Evolutionary conservation across 2,329 filamentous ascomycete species (phyloP).

Genomic region (Macroventuria anomochaeta): DNA sequence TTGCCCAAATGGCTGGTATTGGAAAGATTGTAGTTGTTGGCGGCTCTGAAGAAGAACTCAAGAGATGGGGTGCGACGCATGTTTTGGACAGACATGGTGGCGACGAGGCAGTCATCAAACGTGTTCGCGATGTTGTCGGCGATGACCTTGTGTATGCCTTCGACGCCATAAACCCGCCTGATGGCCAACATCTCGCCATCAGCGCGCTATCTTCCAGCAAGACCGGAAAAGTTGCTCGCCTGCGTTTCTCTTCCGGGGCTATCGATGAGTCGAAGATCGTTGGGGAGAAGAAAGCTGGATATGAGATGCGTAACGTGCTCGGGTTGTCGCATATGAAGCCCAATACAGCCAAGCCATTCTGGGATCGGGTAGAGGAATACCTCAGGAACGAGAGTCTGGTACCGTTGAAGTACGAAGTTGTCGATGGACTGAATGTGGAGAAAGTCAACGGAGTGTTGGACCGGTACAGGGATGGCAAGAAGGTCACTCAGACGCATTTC

Average conservation of each 20-base stretch:
- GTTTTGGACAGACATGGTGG: neutral
- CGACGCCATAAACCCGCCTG: neutral
- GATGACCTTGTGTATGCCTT: neutral
- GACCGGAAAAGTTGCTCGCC: neutral
- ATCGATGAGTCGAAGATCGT: slow-evolving; percentile 4
- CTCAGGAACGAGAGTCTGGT: neutral
- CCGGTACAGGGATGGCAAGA: neutral
- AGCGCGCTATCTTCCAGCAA: neutral
- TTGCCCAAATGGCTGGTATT: neutral
- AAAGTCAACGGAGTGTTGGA: neutral
- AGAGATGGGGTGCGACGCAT: neutral
- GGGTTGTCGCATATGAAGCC: neutral
- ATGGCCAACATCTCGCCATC: neutral
- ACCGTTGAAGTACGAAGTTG: neutral
- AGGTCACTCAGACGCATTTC: neutral
- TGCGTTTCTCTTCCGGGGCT: neutral
- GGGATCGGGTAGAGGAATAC: neutral
- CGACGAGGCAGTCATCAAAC: neutral
- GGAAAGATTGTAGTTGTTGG: neutral
- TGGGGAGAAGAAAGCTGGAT: neutral
- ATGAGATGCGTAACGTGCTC: neutral
- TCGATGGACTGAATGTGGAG: neutral
- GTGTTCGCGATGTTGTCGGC: neutral
- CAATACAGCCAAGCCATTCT: neutral
- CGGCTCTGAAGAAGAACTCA: neutral